phyloP scores from a whole-genome alignment of 2,329 filamentous ascomycete species.

The Xylariaceae sp. region DNA sequence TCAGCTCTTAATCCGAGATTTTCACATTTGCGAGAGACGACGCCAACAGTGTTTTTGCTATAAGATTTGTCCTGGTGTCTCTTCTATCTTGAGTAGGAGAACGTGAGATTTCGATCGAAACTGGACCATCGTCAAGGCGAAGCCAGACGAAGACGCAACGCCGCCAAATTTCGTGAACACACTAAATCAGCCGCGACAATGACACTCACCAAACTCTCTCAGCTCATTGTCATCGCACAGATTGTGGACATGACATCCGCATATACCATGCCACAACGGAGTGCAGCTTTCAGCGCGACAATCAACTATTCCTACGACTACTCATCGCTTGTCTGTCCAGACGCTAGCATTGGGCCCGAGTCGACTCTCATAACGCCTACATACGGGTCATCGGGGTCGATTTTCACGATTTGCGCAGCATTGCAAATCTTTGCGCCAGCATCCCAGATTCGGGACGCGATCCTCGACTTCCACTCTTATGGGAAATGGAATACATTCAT shows the following conservation, averaged over 20 bases:
- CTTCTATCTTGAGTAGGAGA: too few species aligned
- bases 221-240: not conserved
- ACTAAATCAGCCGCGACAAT: too few species aligned
- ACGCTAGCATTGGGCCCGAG: not conserved
- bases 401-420: constrained; percentile 27
- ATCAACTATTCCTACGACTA: constrained; percentile 10
- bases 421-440: constrained; percentile 19
- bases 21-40: too few species aligned
- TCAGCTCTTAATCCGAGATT: too few species aligned
- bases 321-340: constrained; percentile 10
- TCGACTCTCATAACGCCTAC: constrained; percentile 14
- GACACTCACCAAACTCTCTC: not conserved
- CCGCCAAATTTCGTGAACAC: too few species aligned
- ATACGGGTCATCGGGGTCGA: constrained; percentile 20
- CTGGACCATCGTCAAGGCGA: too few species aligned
- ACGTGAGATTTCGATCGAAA: too few species aligned
- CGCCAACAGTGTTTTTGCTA: too few species aligned
- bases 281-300: not conserved
- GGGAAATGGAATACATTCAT: constrained; percentile 29
- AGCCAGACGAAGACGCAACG: too few species aligned
- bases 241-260: not conserved
- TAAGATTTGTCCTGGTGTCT: too few species aligned
- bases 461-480: constrained; percentile 28
- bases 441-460: constrained; percentile 16
- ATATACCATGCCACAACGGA: constrained; percentile 1